Base-by-base conservation (phyloP, 805 yeast species). In the Metschnikowia corniflorae region DNA sequence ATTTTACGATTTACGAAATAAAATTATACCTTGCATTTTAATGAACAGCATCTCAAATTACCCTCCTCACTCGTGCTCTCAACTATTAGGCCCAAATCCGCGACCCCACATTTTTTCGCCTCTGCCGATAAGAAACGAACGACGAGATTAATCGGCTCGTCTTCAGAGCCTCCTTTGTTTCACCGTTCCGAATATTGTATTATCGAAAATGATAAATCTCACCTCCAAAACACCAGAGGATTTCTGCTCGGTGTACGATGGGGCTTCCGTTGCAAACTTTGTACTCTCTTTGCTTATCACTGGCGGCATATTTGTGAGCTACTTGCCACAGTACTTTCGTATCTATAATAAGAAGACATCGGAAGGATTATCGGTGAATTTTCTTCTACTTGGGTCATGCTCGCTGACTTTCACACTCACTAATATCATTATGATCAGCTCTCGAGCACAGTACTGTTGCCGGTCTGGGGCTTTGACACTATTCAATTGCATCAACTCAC, bases 321-420 rank as follows among this genome's bases (percentile, higher is more conserved):
- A 86, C 54, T 35, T 80, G 3, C 95, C 95, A 0, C 96, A 86
- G 61, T 86, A 82, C 55, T 38, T 67, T 28, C 71, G 80, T 29
- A 78, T 86, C 36, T 57, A 75, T 34, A 48, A 54, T 14, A 70
- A 87, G 33, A 59, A 72, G 33, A 71, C 87, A 5, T 78, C 89
- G 9, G 88, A 85, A 53, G 96, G 96, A 4, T 63, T 86, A 16
- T 81, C 89, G 5, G 85, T 89, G 9, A 68, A 73, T 47, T 86
- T 79, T 53, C 64, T 86, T 21, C 60, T 86, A 10, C 68, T 87
- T 26, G 93, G 93, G 4, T 74, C 82, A 4, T 57, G 80, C 31
- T 77, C 89, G 15, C 80, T 85, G n/a, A 60, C 80, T 19, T 73
- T 81, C 49, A 78, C 91, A 0, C 60, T 81, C 32, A 68, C 82